Percentiles rank a stretch among this genome's conserved stretches.
Evolutionary conservation across 2,329 filamentous ascomycete species (phyloP).

Genomic region (Trichoderma koningii): DNA sequence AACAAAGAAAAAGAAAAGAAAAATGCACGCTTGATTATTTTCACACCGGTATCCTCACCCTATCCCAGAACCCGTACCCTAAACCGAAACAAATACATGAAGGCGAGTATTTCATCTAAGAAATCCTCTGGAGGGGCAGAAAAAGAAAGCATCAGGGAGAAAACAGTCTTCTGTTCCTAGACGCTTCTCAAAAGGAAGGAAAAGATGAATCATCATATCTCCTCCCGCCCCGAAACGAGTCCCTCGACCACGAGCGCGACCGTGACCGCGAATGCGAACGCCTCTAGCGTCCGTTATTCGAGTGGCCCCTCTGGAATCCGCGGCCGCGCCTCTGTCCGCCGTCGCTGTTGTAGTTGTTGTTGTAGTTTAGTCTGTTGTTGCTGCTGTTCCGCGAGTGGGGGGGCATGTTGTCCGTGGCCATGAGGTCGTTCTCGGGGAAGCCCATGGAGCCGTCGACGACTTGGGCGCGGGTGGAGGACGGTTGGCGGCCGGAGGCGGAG

Average conservation of each 20-base stretch:
- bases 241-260: neutral
- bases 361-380: constrained; percentile 53
- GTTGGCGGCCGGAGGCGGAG: constrained; percentile 34
- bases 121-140: neutral
- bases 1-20: too few species aligned
- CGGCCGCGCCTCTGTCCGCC: constrained; percentile 36
- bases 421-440: constrained; percentile 53
- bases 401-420: constrained; percentile 38
- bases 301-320: constrained; percentile 34
- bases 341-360: constrained; percentile 35
- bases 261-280: neutral
- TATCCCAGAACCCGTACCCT: constrained; percentile 5
- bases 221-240: neutral
- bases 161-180: neutral
- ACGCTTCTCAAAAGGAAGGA: too few species aligned
- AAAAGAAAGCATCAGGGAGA: neutral
- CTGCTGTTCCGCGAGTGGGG: constrained; percentile 27
- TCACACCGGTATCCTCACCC: neutral
- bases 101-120: neutral
- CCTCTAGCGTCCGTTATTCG: constrained; percentile 31
- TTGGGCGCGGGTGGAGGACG: constrained; percentile 39
- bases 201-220: neutral
- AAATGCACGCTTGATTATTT: neutral
- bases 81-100: neutral
- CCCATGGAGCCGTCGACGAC: constrained; percentile 58